Evolutionary conservation across 148 eudicot genomes (phyloP).

Genomic region (Bassia scoparia): DNA sequence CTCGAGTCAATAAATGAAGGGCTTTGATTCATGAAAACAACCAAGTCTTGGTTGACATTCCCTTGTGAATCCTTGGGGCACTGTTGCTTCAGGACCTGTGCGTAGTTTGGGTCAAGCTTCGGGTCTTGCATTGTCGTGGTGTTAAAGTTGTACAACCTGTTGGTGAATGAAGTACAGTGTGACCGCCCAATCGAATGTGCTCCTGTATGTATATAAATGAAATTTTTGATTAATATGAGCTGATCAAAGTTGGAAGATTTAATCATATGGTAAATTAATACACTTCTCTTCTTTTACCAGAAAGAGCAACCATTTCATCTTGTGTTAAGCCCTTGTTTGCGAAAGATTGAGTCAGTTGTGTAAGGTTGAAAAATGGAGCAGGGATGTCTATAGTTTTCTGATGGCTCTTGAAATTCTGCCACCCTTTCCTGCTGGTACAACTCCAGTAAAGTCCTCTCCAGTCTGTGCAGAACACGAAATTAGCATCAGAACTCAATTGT

Average conservation of each 20-base stretch:
- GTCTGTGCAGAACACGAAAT: neutral
- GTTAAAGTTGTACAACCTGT: slow-evolving; percentile 35
- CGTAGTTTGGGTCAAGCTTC: slow-evolving; percentile 24
- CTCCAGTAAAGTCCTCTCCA: slow-evolving; percentile 32
- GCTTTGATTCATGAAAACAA: slow-evolving; percentile 27
- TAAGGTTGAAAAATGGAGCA: slow-evolving; percentile 27
- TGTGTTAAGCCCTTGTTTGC: slow-evolving; percentile 38
- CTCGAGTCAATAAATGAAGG: slow-evolving; percentile 14
- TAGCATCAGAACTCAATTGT: neutral
- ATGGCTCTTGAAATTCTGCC: slow-evolving; percentile 40
- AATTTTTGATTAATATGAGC: neutral
- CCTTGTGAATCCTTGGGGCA: slow-evolving; percentile 29
- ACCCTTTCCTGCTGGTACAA: slow-evolving; percentile 44
- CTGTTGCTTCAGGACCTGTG: slow-evolving; percentile 16
- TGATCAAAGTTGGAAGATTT: no score
- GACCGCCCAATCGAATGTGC: slow-evolving; percentile 37
- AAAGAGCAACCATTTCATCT: slow-evolving; percentile 37
- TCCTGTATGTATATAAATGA: slow-evolving; percentile 15
- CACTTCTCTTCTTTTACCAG: slow-evolving; percentile 20
- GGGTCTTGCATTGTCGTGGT: slow-evolving; percentile 24
- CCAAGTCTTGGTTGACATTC: slow-evolving; percentile 1
- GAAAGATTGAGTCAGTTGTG: slow-evolving; percentile 29
- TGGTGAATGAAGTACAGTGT: slow-evolving; percentile 31
- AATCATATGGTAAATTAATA: neutral
- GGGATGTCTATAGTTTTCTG: slow-evolving; percentile 40